Base-by-base conservation (phyloP, 2,329 filamentous ascomycete species). In the Truncatella angustata region DNA sequence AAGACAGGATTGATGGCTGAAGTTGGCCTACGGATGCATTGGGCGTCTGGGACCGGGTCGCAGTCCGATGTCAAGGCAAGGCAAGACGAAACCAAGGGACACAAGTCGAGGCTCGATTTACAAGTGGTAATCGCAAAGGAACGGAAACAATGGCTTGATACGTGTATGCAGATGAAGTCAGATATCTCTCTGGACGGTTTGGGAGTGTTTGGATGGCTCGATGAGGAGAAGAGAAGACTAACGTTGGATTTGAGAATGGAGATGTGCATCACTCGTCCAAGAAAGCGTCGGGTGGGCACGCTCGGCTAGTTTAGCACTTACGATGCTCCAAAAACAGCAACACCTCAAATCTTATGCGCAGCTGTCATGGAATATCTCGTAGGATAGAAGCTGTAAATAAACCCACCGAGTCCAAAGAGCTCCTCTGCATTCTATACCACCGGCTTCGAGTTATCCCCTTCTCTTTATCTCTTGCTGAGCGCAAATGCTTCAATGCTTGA, bases 1-100 rank as follows among this genome's bases (percentile, higher is more conserved):
- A 63, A 60, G 55, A 59, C 54, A 58, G 54, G 56, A 59, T 54
- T 52, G 65, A 66, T 62, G 66, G 60, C 61, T 64, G 62, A 66
- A 67, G 58, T 58, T 63, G 54, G 64, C 55, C 57, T 52, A 62
- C 58, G 60, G 59, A 64, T 64, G 64, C 59, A 62, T 58, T 39
- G 56, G 60, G 63, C 60, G 60, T 62, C 53, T 54, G 61, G 56
- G 58, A 59, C 60, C 55, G 26, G 30, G 37, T 37, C n/a, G n/a
- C n/a, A n/a, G 54, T 44, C 56, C 56, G 59, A 60, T 58, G 53
- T 35, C 62, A 57, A 62, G 54, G 61, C 63, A 54, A 40, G n/a
- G n/a, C 53, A 45, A 49, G 58, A 26, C 48, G 40, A 23, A 44
- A 26, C 23, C 21, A 58, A 53, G 48, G 52, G 52, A 49, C 36